phyloP scores from a whole-genome alignment of 768 basidiomycete species.

The Obba rivulosa region DNA sequence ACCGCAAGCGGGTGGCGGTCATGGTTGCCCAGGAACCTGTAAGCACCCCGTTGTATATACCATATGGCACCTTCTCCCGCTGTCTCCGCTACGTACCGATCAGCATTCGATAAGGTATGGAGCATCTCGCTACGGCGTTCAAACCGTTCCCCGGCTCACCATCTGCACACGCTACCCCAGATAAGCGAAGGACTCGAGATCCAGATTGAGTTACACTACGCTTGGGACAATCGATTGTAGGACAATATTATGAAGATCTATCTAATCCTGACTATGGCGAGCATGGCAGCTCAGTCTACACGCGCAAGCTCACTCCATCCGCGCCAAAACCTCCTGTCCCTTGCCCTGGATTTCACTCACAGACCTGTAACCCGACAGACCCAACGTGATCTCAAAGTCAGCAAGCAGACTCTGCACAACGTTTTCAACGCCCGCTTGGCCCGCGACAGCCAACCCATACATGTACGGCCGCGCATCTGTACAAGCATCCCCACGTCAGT shows the following conservation, averaged over 20 bases:
- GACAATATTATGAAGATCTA: too few species aligned
- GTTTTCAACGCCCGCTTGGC: slow-evolving; percentile 71
- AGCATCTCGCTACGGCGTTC: too few species aligned
- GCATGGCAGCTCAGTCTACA: too few species aligned
- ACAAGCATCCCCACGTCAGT: background rate
- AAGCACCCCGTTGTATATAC: background rate
- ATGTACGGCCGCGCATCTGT: slow-evolving; percentile 72
- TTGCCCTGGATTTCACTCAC: slow-evolving; percentile 61
- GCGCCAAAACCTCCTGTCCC: slow-evolving; percentile 43
- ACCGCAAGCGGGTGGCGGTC: slow-evolving; percentile 53
- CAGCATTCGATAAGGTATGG: too few species aligned
- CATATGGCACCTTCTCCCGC: too few species aligned
- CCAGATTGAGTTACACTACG: too few species aligned
- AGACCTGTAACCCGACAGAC: slow-evolving; percentile 52
- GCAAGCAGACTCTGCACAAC: slow-evolving; percentile 63
- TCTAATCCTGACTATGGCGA: too few species aligned
- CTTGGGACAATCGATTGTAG: too few species aligned
- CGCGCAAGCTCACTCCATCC: slow-evolving; percentile 34
- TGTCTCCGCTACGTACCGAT: too few species aligned
- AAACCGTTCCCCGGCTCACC: too few species aligned
- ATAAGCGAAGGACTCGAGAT: too few species aligned
- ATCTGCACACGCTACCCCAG: too few species aligned
- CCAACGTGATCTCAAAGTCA: slow-evolving; percentile 62
- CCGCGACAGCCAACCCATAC: slow-evolving; percentile 66
- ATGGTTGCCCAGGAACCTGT: slow-evolving; percentile 16